phyloP scores from a whole-genome alignment of 148 eudicot species.

The Fagopyrum esculentum region DNA sequence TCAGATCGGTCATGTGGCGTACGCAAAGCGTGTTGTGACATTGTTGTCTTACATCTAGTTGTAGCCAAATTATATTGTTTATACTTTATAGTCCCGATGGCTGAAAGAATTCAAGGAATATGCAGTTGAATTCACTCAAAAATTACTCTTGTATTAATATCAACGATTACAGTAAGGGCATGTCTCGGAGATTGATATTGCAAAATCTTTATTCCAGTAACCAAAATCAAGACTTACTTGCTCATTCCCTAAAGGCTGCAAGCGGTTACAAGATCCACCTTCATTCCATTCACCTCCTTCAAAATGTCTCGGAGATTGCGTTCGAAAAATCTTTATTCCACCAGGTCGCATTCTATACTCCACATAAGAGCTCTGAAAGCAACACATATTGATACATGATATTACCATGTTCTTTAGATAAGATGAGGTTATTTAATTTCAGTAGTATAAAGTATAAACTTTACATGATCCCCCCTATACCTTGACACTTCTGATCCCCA shows the following conservation, averaged over 20 bases:
- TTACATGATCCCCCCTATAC: not conserved
- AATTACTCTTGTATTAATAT: no score
- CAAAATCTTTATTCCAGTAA: no score
- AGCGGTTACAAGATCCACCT: slow-evolving; percentile 82
- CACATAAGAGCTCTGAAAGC: slow-evolving; percentile 45
- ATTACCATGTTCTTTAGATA: not conserved
- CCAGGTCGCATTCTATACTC: slow-evolving; percentile 49
- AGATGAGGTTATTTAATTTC: not conserved
- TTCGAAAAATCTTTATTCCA: slow-evolving; percentile 55
- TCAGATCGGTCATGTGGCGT: no score
- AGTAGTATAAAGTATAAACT: not conserved
- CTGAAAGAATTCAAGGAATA: no score
- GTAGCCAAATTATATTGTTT: no score
- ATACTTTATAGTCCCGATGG: no score
- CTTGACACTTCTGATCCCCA: not conserved
- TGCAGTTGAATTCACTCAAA: no score
- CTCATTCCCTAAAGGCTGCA: slow-evolving; percentile 45
- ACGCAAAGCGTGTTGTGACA: no score
- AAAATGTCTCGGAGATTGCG: slow-evolving; percentile 94
- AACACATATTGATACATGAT: not conserved
- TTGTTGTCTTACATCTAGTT: no score
- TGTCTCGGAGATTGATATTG: no score
- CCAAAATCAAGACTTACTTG: slow-evolving; percentile 34
- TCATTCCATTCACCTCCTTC: slow-evolving; percentile 98
- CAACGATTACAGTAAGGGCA: not conserved